phyloP scores from a whole-genome alignment of 2,329 filamentous ascomycete species.

The Pochonia chlamydosporia region DNA sequence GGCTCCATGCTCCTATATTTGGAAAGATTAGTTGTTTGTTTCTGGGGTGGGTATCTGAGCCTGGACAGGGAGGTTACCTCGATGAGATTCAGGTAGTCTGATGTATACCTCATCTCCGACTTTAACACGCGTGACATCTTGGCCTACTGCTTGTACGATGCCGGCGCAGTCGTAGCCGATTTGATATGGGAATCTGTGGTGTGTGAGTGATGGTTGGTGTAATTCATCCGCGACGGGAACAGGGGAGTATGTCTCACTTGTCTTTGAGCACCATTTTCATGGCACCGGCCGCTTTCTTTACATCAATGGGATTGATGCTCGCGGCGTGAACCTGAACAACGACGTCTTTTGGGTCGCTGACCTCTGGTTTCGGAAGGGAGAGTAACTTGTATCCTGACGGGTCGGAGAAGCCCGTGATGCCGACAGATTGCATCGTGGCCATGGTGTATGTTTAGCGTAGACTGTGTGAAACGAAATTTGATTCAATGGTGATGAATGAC shows the following conservation, averaged over 20 bases:
- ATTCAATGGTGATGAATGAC: too few relatives aligned
- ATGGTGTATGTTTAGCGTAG: background rate
- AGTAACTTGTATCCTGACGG: conserved; percentile 16
- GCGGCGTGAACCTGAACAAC: conserved; percentile 36
- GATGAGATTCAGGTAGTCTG: conserved; percentile 15
- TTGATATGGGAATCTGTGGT: conserved; percentile 31
- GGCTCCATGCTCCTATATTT: conserved; percentile 27
- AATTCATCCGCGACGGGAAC: background rate
- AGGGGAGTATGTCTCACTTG: conserved; percentile 16
- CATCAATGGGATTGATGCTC: conserved; percentile 38
- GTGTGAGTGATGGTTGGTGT: background rate
- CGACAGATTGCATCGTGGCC: conserved; percentile 14
- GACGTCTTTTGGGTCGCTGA: conserved; percentile 16
- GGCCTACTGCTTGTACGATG: conserved; percentile 28
- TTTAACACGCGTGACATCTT: conserved; percentile 26
- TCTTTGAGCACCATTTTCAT: conserved; percentile 26
- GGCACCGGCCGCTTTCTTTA: conserved; percentile 31
- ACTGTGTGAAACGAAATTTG: background rate
- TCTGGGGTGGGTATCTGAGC: too few relatives aligned
- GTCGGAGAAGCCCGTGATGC: conserved; percentile 12
- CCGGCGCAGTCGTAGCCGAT: conserved; percentile 38
- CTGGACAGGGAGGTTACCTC: too few relatives aligned
- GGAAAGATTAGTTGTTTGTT: too few relatives aligned
- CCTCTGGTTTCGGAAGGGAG: conserved; percentile 14
- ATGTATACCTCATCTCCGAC: conserved; percentile 18